Base-by-base conservation (phyloP, 768 basidiomycete species). In the Pulveroboletus sp. region DNA sequence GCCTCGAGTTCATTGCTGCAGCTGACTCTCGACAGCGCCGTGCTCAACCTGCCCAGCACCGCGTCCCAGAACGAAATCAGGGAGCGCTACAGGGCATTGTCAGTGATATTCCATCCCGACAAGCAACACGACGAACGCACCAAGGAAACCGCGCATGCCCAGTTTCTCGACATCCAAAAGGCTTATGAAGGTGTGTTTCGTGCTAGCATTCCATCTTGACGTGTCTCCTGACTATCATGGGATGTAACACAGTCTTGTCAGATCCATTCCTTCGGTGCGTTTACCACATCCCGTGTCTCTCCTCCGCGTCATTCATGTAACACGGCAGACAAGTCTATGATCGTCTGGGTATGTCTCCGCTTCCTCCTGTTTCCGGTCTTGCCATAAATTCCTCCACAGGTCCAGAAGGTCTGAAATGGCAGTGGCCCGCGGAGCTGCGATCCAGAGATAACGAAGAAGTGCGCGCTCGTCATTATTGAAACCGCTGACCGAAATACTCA, bases 51-150 rank as follows among this genome's bases (percentile, higher is more conserved):
- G 40, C 75, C 82, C 14, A 75, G 67, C 42, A 74, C 76, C 5
- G 87, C 88, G 0, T 79, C 82, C 2, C 75, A 79, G 49, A 70
- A 71, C 40, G 87, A 91, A 59, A 84, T 93, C 50, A 76, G 87
- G 41, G 88, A 90, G 47, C 75, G 83, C 31, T 87, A 91, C 64
- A 74, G 79, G 35, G 63, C 79, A 6, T 66, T 93, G 23, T 91
- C 90, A 5, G 75, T 92, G 24, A 69, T 85, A 17, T 90, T 88
- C 54, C 91, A 95, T 57, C 91, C 91, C 1, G 91, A 95, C 75
- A 86, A 85, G 61, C 87, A 92, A 50, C 76, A 73, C 19, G 79
- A 81, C 59, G 77, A 79, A 44, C 64, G 64, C 16, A 67, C 74
- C 50, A 82, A 79, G 60, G 74, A 69, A 41, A 74, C 79, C 1